phyloP scores from a whole-genome alignment of 805 yeast genomes.

The Barnettozyma populi region DNA sequence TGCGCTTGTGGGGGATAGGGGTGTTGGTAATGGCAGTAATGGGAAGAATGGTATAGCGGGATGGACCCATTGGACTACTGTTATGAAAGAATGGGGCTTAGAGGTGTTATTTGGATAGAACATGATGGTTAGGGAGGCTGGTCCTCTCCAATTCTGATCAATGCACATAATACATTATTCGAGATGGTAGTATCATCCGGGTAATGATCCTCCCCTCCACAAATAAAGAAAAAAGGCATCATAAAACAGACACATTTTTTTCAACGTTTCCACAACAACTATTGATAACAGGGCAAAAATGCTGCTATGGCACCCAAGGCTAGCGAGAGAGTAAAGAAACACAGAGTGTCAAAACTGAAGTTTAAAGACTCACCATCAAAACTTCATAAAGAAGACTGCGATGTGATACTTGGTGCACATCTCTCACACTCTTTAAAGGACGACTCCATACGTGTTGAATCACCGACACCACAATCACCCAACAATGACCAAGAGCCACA shows the following conservation, averaged over 20 bases:
- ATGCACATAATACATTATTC: background rate
- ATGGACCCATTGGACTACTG: constrained; percentile 60
- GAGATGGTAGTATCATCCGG: background rate
- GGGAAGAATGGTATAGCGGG: constrained; percentile 40
- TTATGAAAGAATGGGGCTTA: constrained; percentile 77
- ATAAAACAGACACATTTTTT: too few relatives aligned
- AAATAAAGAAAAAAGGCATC: too few relatives aligned
- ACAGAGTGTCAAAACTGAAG: background rate
- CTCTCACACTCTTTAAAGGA: background rate
- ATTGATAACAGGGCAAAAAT: too few relatives aligned
- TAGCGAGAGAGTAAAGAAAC: background rate
- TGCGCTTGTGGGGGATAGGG: constrained; percentile 12
- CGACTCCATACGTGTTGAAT: background rate
- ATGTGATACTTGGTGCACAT: background rate
- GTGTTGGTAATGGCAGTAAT: constrained; percentile 10
- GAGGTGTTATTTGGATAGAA: constrained; percentile 49
- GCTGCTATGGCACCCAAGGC: background rate
- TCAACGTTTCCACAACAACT: too few relatives aligned
- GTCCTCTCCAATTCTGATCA: background rate
- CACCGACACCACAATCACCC: background rate
- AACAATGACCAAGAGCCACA: background rate
- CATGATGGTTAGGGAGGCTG: background rate
- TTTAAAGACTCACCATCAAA: background rate
- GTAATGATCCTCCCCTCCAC: too few relatives aligned
- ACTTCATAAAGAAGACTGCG: background rate